Percentiles rank a stretch among this genome's conserved stretches.
These are phyloP conservation scores for Neocucurbitaria cava DNA, from an alignment of 2,329 filamentous ascomycete genomes.

Conservation along the genomic window DNA sequence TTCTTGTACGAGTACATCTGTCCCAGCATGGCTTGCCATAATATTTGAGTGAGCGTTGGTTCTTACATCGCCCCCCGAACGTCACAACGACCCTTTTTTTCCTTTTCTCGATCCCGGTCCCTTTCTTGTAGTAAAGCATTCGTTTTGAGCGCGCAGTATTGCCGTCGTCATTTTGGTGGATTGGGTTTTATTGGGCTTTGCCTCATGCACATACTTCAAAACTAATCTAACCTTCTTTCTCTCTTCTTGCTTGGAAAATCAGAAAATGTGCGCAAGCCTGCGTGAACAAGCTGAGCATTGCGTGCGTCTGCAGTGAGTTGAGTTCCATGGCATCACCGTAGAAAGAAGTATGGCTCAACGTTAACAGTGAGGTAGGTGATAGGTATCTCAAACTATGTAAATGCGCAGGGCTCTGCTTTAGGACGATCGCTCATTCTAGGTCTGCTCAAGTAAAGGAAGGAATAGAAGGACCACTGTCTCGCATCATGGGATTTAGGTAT, in stretches of 20 bases:
- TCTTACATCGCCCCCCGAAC: slow-evolving; percentile 10
- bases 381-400: no score
- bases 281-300: neutral
- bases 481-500: no score
- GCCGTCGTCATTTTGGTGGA: slow-evolving; percentile 1
- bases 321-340: no score
- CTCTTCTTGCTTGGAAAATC: slow-evolving; percentile 4
- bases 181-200: slow-evolving; percentile 6
- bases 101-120: no score
- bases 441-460: no score
- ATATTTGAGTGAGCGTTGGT: slow-evolving; percentile 33
- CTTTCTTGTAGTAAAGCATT: slow-evolving; percentile 17
- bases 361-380: no score
- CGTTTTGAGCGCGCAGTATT: slow-evolving; percentile 13
- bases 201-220: slow-evolving; percentile 10
- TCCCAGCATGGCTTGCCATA: slow-evolving; percentile 38
- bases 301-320: no score
- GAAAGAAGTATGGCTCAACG: no score
- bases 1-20: slow-evolving; percentile 43
- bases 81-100: slow-evolving; percentile 7
- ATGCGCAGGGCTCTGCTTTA: no score
- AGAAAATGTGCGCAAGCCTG: no score
- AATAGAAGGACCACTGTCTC: no score
- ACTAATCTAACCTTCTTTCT: slow-evolving; percentile 11
- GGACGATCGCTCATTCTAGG: no score